Percentiles rank a stretch among this genome's conserved stretches.
Conservation (phyloP, 1,139 yeast genomes). For the Candida tetrigidarum region DNA sequence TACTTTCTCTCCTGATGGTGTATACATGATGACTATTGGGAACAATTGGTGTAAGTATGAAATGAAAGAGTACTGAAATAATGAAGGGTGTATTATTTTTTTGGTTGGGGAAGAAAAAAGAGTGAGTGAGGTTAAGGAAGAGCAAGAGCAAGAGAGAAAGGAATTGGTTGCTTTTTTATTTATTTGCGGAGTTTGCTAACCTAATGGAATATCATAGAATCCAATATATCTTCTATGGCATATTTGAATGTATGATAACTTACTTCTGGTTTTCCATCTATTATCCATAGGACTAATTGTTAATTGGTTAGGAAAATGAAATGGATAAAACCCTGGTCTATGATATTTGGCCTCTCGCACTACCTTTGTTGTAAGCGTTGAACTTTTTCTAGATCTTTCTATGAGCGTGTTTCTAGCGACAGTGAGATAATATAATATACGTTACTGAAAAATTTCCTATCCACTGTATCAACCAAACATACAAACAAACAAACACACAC, state of each 20-base stretch:
- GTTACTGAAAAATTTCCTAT: neutral
- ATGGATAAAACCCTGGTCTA: no score
- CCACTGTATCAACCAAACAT: neutral
- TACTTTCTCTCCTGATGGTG: constrained; percentile 28
- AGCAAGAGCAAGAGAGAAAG: no score
- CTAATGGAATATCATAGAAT: neutral
- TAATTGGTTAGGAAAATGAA: no score
- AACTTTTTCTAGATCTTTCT: constrained; percentile 5
- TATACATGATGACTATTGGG: constrained; percentile 29
- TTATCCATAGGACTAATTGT: no score
- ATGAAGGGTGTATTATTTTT: neutral
- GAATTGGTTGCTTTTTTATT: neutral
- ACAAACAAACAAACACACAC: constrained; percentile 7
- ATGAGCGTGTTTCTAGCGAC: neutral
- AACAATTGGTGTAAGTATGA: neutral
- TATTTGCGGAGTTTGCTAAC: neutral
- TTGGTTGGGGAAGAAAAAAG: neutral
- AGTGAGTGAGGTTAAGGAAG: no score
- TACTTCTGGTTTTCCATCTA: no score
- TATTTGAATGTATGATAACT: neutral
- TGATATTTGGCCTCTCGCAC: neutral
- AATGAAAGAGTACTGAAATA: neutral
- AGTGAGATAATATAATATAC: no score
- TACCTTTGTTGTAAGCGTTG: neutral
- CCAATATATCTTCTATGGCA: neutral